Base-by-base conservation (phyloP, 805 yeast species). In the Candida peoriensis region DNA sequence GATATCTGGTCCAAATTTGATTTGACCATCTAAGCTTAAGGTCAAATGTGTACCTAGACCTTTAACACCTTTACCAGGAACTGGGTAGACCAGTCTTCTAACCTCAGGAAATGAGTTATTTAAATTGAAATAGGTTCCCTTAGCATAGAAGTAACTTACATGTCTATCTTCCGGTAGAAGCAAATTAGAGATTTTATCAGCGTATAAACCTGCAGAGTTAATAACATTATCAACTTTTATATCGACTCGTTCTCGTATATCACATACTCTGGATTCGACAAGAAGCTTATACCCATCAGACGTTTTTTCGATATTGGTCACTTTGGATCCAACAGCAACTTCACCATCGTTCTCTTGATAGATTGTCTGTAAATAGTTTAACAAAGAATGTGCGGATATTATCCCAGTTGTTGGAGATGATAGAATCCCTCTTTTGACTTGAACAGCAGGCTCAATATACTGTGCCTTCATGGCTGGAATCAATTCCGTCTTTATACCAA, bases 1-100 rank as follows among this genome's bases (percentile, higher is more conserved):
- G 26, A 86, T 58, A 54, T 89, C 96, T 0, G 96, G 96, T 0
- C 97, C 97, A 54, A 88, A 88, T 43, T 74, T 71, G 19, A 88
- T 60, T 45, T 78, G 80, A 0, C 94, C 93, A 4, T 83, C 88
- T 36, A 88, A 58, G 49, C 85, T 94, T 20, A 89, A 61, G 0
- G 97, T 88, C 42, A 89, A 60, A 61, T 88, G 97, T 0, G 93
- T 84, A 0, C 97, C 97, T 37, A 89, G 63, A 0, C 94, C 83
- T n/a, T 82, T 69, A 0, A 78, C 72, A 34, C 75, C 72, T 6
- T 70, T 70, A n/a, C 80, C 77, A 2, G 87, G 86, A 37, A 86
- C 81, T 1, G 96, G 96, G 55, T 88, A 88, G 1, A 88, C 63
- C 22, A 81, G 56, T 38, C 85, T 61, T 35, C 63, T 53, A 4